Evolutionary conservation across 1,284 basidiomycete genomes (phyloP), one percentile per base, ranked within the genome.

Genomic region (Malassezia japonica): DNA sequence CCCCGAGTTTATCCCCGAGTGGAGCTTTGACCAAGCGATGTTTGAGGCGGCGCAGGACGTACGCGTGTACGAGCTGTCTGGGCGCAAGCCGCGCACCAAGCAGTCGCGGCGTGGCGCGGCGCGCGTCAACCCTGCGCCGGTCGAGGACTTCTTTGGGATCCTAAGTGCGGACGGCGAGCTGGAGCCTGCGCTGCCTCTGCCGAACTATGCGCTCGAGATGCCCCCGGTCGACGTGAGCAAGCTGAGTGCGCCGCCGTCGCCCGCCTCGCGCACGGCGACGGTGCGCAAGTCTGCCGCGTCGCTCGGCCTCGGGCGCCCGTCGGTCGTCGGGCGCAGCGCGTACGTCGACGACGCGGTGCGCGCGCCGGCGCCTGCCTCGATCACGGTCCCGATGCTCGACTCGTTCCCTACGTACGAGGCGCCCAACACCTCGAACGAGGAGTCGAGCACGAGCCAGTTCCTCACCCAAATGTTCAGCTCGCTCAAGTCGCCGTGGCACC

Each of bases 71-170:
- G 35, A 41, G 12, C 15, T 28, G 39, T 31, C 46, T 3, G 46
- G 46, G n/a, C 28, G 33, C 2, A 39, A 44, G 25, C 28, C 25
- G 10, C 23, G 18, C 16, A 16, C 21, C 15, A 40, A 36, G 37
- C 42, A 46, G 27, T 25, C 46, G 31, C 46, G 46, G 13, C 51
- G 51, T 9, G 51, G 51, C n/a, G 40, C 46, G 23, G 34, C 32
- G 18, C 51, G 51, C 7, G 9, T 45, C 28, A 27, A 33, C 8
- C 27, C 32, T 21, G 13, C 32, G n/a, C 46, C 39, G 4, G 28
- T 45, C 8, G 51, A 54, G 21, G 51, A 54, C 46, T 54, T 54
- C 37, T 54, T 54, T 21, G 51, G 51, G 23, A 48, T 54, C 21
- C 18, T 54, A 12, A 33, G 35, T 15, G 29, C 46, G 20, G n/a